Evolutionary conservation across 768 basidiomycete species (phyloP).

Genomic region (Leccinum boreale): DNA sequence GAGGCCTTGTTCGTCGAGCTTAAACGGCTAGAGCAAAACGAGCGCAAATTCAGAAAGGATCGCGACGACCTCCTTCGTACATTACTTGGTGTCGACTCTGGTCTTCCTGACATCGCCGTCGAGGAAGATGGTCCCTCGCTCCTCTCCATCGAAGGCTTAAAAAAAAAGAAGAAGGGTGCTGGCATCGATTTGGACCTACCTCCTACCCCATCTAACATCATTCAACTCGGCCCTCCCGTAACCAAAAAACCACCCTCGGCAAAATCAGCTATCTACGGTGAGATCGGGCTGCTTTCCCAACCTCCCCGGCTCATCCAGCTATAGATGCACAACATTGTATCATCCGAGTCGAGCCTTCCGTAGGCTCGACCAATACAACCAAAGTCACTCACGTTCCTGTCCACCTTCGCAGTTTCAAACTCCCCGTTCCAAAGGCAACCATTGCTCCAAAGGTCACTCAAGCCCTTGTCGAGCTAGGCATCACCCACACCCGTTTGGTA

Average conservation of each 20-base stretch:
- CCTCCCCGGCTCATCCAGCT: conserved; percentile 14
- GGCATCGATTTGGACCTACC: conserved; percentile 33
- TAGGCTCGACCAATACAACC: conserved; percentile 40
- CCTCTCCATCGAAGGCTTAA: conserved; percentile 44
- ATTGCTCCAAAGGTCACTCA: conserved; percentile 74
- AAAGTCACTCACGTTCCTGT: conserved; percentile 79
- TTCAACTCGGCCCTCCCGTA: conserved; percentile 36
- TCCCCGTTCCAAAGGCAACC: conserved; percentile 74
- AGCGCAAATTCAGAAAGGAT: conserved; percentile 82
- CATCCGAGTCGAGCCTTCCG: conserved; percentile 56
- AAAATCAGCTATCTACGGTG: conserved; percentile 62
- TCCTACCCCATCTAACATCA: conserved; percentile 33
- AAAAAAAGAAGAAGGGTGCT: conserved; percentile 50
- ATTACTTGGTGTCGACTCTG: conserved; percentile 83
- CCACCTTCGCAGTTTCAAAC: conserved; percentile 81
- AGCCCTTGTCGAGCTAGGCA: conserved; percentile 71
- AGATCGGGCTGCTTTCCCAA: neutral
- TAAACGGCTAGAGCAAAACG: conserved; percentile 92
- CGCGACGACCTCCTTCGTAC: conserved; percentile 84
- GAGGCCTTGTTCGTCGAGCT: conserved; percentile 92
- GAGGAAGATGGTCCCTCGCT: conserved; percentile 58
- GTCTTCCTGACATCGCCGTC: conserved; percentile 65
- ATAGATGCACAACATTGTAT: conserved; percentile 74
- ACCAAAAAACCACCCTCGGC: conserved; percentile 42
- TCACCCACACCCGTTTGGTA: conserved; percentile 72